Evolutionary conservation across 495 filamentous ascomycete species (phyloP), one percentile per base, ranked within the genome.

Genomic region (Clavariopsis aquatica): DNA sequence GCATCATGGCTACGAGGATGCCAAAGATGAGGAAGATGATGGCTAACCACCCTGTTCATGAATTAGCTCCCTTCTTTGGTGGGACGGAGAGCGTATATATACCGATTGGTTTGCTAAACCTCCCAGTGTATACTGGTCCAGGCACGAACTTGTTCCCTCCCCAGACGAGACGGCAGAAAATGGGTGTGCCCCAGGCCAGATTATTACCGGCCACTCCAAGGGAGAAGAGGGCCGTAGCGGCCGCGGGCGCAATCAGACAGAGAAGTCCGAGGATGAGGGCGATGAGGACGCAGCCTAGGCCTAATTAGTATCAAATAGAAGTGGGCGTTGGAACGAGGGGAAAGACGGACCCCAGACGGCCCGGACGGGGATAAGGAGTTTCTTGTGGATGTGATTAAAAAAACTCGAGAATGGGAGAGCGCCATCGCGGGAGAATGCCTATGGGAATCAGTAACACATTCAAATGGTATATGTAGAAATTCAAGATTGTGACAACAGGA

Each of bases 141-240:
- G 85, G 85, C n/a, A 79, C 79, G 66, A 89, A 89, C 55, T 82
- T 83, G 23, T 74, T 57, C 57, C 82, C 69, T 7, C 85, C 86
- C 85, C 85, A 89, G 12, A 87, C 71, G 0, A 89, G 74, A 10
- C 87, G 83, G 49, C 80, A 79, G 45, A 87, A 75, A 60, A 89
- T 88, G 0, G 87, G 86, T 0, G 77, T 80, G n/a, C 80, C 75
- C 84, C 84, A 89, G 1, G 85, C 83, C 6, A 88, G 72, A 56
- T 87, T 81, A 64, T 87, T 85, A 2, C 80, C 84, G 1, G 85
- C 84, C 6, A 87, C 83, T 1, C 81, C 81, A 9, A 88, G 81
- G 1, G 82, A 85, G 75, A 88, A 88, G 5, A 88, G 76, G 0
- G 85, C 85, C 41, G 78, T 78, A 0, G 84, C 79, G 5, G 85